These are phyloP conservation scores for Apiospora marii DNA, from an alignment of 2,329 filamentous ascomycete species.

Conservation along the genomic window DNA sequence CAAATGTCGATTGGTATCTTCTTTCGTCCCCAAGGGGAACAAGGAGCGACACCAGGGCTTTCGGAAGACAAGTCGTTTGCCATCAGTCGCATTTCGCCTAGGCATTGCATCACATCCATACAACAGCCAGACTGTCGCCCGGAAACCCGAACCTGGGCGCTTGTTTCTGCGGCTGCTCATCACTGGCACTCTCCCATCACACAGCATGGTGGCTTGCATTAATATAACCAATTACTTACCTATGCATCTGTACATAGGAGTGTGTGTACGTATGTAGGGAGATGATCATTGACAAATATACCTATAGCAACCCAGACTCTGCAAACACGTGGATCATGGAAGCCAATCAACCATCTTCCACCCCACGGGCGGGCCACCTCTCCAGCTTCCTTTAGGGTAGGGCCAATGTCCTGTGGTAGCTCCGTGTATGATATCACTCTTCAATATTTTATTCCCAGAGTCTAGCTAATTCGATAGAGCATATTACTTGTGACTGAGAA, in stretches of 20 bases:
- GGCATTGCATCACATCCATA: neutral
- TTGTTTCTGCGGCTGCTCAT: conserved; percentile 2
- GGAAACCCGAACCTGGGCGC: neutral
- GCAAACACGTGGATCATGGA: conserved; percentile 16
- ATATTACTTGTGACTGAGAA: no score
- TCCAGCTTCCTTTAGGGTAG: neutral
- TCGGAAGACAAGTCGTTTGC: neutral
- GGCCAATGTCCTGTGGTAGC: neutral
- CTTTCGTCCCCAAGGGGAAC: neutral
- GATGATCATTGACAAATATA: neutral
- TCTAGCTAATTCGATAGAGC: no score
- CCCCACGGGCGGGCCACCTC: conserved; percentile 10
- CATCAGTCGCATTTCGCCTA: conserved; percentile 6
- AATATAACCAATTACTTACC: neutral
- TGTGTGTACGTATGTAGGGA: neutral
- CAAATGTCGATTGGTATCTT: neutral
- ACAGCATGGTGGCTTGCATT: conserved; percentile 12
- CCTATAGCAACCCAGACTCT: conserved; percentile 10
- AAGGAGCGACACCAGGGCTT: neutral
- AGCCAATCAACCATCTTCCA: conserved; percentile 5
- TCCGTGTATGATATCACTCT: neutral
- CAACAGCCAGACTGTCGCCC: neutral
- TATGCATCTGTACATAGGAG: neutral
- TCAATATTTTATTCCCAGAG: neutral
- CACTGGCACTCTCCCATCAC: conserved; percentile 8